phyloP scores from a whole-genome alignment of 2,329 filamentous ascomycete genomes.

The Aspergillus tanneri region DNA sequence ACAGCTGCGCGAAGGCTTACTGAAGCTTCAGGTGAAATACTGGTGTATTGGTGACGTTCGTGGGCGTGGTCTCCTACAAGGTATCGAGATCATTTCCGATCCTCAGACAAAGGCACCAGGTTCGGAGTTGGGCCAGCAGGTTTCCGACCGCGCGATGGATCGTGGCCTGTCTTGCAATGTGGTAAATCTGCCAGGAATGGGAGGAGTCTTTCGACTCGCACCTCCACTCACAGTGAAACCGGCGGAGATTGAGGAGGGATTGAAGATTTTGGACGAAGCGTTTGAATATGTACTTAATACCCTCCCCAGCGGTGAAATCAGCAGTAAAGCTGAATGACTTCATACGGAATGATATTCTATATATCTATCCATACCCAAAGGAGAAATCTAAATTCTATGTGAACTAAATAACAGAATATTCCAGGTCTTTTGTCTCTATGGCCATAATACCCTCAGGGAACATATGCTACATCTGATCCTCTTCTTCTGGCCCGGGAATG shows the following conservation, averaged over 20 bases:
- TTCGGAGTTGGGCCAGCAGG: constrained; percentile 47
- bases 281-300: constrained; percentile 37
- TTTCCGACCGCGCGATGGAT: constrained; percentile 52
- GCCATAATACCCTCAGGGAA: too few relatives aligned
- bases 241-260: constrained; percentile 51
- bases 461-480: too few relatives aligned
- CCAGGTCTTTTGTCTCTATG: too few relatives aligned
- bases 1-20: constrained; percentile 51
- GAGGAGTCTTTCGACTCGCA: constrained; percentile 59
- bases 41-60: constrained; percentile 63
- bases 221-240: constrained; percentile 59
- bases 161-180: constrained; percentile 60
- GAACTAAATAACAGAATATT: too few relatives aligned
- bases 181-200: constrained; percentile 54
- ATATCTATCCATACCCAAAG: background rate
- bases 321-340: background rate
- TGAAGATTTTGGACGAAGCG: constrained; percentile 58
- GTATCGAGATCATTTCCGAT: constrained; percentile 58
- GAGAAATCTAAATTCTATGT: too few relatives aligned
- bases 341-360: background rate
- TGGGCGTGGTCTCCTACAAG: constrained; percentile 58
- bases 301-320: background rate
- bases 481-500: too few relatives aligned
- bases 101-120: constrained; percentile 50
- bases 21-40: constrained; percentile 50